Base-by-base conservation (phyloP, 352 stramenopile species). In the Globisporangium heterothallicum region DNA sequence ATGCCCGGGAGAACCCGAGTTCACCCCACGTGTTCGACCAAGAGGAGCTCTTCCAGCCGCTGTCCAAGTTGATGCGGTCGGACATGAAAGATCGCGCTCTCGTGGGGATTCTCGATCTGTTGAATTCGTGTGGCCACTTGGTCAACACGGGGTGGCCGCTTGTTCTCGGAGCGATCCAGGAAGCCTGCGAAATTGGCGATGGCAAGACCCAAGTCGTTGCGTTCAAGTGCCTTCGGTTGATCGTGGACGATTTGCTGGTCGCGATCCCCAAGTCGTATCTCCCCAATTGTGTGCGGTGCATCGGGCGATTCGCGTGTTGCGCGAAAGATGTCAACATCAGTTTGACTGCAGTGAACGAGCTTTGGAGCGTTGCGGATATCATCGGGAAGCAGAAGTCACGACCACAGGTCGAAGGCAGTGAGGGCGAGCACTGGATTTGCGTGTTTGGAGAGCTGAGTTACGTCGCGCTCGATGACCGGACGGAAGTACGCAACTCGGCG, bases 321-420 rank as follows among this genome's bases (percentile, higher is more conserved):
- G 78, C 80, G 6, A 97, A 98, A 55, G 95, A 98, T 70, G 86
- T 99, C 32, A 99, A 99, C 64, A 98, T 98, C 43, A 98, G 94
- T 56, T 79, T 99, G 9, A 99, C 96, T 2, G 93, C 95, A 1
- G 97, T 98, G 59, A 97, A 97, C 56, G 93, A 98, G 56, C 70
- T 98, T 6, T 99, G 94, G 94, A 97, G 85, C 52, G 92, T 98
- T 22, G 92, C 80, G 0, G 84, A 95, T 55, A 75, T 90, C 25
- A 79, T 94, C 26, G 82, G 80, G 0, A 92, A 91, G 53, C 72
- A 77, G 24, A 75, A 75, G 42, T 27, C 54, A n/a, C 60, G 45
- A 3, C 18, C 35, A 21, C 40, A 49, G 13, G n/a, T 9, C 4
- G 18, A 27, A 24, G 38, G 9, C 9, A 8, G 25, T 21, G 32